Base-by-base conservation (phyloP, 306 rosid genomes). In the Lathyrus oleraceus region DNA sequence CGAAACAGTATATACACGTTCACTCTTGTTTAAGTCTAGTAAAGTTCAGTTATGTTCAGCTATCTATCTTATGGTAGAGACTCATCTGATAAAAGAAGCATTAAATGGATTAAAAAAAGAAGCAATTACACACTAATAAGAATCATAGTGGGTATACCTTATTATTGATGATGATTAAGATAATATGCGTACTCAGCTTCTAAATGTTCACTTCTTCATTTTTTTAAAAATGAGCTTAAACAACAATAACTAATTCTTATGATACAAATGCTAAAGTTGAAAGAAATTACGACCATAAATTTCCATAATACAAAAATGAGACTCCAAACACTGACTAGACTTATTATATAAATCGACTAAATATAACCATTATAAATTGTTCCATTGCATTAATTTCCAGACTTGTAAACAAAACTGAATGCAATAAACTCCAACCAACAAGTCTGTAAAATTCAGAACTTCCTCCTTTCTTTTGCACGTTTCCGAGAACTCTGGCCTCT, bases 381-480 rank as follows among this genome's bases (percentile, higher is more conserved):
- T 35, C 12, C 60, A 54, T 58, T 32, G 15, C 32, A 36, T 53
- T 57, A 58, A 59, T 57, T 21, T 21, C 5, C 20, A 28, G 52
- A 45, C 62, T 21, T 45, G 57, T 42, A 23, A 28, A 58, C 51
- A 75, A 30, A n/a, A 45, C 10, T 28, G 35, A 67, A 36, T 66
- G 68, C 43, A 23, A 51, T 21, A 17, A 69, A 39, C 40, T 25
- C 14, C 19, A 17, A 68, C 45, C 35, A 44, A 27, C 15, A 39
- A 25, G 57, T 67, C 8, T 5, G 56, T 57, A 21, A 54, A 58
- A 63, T 44, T 49, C 60, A 61, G 79, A 51, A 78, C 40, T 49
- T 66, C 54, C 97, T 76, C 78, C 90, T 87, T 75, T 87, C 86
- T 76, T 94, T 94, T 13, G 94, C 89, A 15, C 93, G 83, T 78